Base-by-base conservation (phyloP, 345 rosid genomes). In the Sonneratia alba region DNA sequence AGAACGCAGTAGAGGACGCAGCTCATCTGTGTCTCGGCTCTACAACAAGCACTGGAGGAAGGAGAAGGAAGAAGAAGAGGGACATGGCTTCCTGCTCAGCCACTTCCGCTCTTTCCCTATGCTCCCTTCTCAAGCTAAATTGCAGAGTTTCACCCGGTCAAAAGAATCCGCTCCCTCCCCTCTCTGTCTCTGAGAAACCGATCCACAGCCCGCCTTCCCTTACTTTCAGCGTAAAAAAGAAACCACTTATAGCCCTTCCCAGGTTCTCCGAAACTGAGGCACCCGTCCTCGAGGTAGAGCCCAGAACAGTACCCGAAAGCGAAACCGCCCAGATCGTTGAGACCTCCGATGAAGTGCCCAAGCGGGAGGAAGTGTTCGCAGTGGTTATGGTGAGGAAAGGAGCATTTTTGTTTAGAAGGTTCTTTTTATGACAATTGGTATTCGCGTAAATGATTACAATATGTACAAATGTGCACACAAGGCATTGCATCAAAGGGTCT, bases 311-410 rank as follows among this genome's bases (percentile, higher is more conserved):
- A 72, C 63, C 83, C 16, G 78, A 32, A 21, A 27, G 48, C 43
- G 79, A 76, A 48, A 22, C 68, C 36, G 69, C 59, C 48, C 51
- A 67, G 15, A 64, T n/a, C 10, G 66, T 47, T 47, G 51, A 47
- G 15, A 47, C 78, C 1, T 36, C 73, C 43, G 56, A 74, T 24
- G 67, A 77, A 14, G 67, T 69, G 67, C 91, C 93, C 79, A 90
- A 89, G 84, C 87, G 99, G 38, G 97, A 90, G 80, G 92, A 95
- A 80, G 73, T 95, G 63, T 95, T 91, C 70, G 99, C 99, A 70
- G 97, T 91, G 72, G 93, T 95, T 78, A 90, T 95, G 96, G 98
- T 94, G 40, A 85, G 89, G 74, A 12, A 15, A 24, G 37, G 13
- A 19, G 56, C 40, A 13, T 32, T 66, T 66, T 75, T 72, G 51